These are phyloP conservation scores for Tubosaeta sp. DNA, from an alignment of 768 basidiomycete species.

Conservation along the genomic window DNA sequence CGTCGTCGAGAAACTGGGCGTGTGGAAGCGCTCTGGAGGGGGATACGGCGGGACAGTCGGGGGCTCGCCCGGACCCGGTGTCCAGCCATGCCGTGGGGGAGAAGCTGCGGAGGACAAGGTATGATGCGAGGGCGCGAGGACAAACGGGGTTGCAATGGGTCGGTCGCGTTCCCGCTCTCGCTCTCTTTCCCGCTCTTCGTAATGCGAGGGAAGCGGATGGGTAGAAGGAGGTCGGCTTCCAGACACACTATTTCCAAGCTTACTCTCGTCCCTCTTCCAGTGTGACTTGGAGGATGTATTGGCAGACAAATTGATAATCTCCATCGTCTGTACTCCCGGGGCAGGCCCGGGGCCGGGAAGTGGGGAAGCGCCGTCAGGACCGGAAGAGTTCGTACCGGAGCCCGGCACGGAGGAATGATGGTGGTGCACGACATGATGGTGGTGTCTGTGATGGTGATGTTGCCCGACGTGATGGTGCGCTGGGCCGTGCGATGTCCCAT, in stretches of 20 bases:
- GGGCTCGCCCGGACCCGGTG: constrained; percentile 20
- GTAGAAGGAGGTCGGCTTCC: constrained; percentile 37
- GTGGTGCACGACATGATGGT: constrained; percentile 44
- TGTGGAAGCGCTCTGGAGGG: constrained; percentile 26
- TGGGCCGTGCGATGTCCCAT: constrained; percentile 30
- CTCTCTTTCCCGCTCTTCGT: constrained; percentile 34
- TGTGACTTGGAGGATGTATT: constrained; percentile 29
- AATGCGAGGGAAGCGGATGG: constrained; percentile 29
- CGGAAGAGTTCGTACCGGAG: constrained; percentile 24
- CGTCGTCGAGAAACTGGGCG: constrained; percentile 25
- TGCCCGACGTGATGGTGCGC: constrained; percentile 45
- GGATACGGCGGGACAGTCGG: constrained; percentile 27
- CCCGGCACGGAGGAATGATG: constrained; percentile 36
- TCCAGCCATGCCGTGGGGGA: constrained; percentile 43
- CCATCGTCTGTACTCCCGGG: constrained; percentile 41
- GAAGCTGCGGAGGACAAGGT: constrained; percentile 31
- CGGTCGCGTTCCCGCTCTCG: constrained; percentile 52
- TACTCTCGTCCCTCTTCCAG: constrained; percentile 38
- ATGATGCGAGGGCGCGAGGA: constrained; percentile 44
- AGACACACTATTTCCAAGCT: constrained; percentile 27
- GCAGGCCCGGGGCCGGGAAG: constrained; percentile 35
- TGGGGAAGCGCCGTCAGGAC: constrained; percentile 25
- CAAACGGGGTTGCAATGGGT: constrained; percentile 51
- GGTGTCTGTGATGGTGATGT: constrained; percentile 45
- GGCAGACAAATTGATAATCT: constrained; percentile 47